Base-by-base conservation (phyloP, 805 yeast species). In the Jamesozyma piceae region DNA sequence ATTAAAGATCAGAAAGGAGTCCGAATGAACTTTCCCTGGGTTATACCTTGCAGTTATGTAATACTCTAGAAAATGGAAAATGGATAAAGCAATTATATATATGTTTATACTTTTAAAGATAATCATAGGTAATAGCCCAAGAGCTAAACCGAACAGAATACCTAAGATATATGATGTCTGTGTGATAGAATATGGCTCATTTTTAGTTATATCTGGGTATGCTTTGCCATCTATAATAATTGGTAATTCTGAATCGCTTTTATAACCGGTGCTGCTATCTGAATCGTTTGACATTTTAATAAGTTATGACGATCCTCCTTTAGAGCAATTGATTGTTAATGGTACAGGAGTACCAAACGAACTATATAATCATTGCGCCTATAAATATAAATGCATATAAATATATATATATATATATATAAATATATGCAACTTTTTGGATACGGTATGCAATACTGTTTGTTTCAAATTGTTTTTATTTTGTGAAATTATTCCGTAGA, bases 51-150 rank as follows among this genome's bases (percentile, higher is more conserved):
- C 88, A 0, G 98, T 92, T 32, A 78, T 73, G 53, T 73, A 76
- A 58, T 80, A 92, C 64, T 92, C 98, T 18, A 85, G 58, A 51
- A 84, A 74, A 59, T 92, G 97, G 64, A 90, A 92, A 0, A 71
- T 22, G 2, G 81, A 60, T 9, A 84, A 57, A 1, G 74, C 58
- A 10, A 71, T 58, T 9, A 82, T 44, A 57, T 83, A 87, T 0
- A 77, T 14, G 4, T 73, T 54, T 24, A 69, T 56, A 5, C 67
- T 60, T 34, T 57, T 62, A 49, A 68, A 63, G 2, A 43, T 43
- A 2, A 60, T 39, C 10, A 48, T 42, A 4, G 63, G 57, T 2
- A 65, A 5, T 0, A 64, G 41, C 0, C 66, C 64, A 0, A 66
- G 4, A 0, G 69, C 57, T 1, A 57, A 33, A 1, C 82, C 82